Evolutionary conservation across 768 basidiomycete species (phyloP).

Genomic region (Phallus indusiatus): DNA sequence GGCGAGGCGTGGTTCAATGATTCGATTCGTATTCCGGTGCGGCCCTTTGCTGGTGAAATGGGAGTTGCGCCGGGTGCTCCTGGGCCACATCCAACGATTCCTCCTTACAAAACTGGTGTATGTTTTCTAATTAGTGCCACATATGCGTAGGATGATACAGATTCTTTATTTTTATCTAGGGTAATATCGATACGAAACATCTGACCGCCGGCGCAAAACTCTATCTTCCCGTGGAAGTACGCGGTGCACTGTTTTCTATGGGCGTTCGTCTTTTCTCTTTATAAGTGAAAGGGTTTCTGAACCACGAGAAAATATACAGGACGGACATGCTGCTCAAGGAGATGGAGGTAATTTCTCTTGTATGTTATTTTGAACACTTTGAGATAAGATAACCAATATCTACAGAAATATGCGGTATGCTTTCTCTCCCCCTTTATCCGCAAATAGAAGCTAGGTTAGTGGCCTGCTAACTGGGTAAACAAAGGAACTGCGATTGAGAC

Average conservation of each 20-base stretch:
- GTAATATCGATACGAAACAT: constrained; percentile 54
- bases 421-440: neutral
- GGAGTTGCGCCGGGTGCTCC: constrained; percentile 42
- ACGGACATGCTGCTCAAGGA: constrained; percentile 59
- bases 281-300: neutral
- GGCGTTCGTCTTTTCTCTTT: constrained; percentile 30
- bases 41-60: constrained; percentile 58
- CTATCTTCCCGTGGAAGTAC: constrained; percentile 48
- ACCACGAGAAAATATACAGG: constrained; percentile 24
- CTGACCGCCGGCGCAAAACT: constrained; percentile 45
- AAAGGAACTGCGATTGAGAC: constrained; percentile 58
- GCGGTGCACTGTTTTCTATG: constrained; percentile 51
- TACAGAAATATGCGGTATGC: constrained; percentile 51
- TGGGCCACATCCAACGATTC: constrained; percentile 52
- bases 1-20: constrained; percentile 45
- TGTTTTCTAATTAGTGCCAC: neutral
- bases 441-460: neutral
- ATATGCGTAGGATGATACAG: too few relatives aligned
- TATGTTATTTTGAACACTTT: neutral
- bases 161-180: constrained; percentile 15
- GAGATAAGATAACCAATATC: neutral
- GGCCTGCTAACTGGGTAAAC: neutral
- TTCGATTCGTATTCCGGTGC: constrained; percentile 38
- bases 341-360: constrained; percentile 43
- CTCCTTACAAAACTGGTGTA: constrained; percentile 46